Evolutionary conservation across 2,329 filamentous ascomycete genomes (phyloP), one percentile per base, ranked within the genome.

Genomic region (Colletotrichum abscissum): DNA sequence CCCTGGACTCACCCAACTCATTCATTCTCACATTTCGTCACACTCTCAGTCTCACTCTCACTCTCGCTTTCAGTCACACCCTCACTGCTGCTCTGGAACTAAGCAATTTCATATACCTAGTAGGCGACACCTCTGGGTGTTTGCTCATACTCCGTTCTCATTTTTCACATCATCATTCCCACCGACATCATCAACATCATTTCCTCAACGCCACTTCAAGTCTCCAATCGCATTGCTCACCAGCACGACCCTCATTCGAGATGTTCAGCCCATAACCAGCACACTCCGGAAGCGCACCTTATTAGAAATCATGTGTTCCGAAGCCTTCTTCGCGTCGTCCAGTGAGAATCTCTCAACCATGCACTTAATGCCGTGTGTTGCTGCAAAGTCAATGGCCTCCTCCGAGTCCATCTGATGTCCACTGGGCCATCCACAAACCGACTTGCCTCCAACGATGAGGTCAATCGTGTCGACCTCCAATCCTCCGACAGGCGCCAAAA

Each of bases 301-400:
- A 33, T 84, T 84, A 0, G 81, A 81, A 3, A 77, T 22, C 59
- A 86, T 79, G 70, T 80, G 80, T 35, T 87, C 83, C 11, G 87
- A 80, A 0, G 88, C 88, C 71, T 85, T 80, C 22, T 84, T 79
- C 0, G 83, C 84, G 49, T 90, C 84, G 0, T 80, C 86, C 71
- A 95, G 83, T 0, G 90, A 86, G 78, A 90, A 94, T 77, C 85
- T 90, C 85, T 94, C 89, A 33, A 92, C 83, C 80, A 93, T 85
- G 64, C 92, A 92, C 81, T 89, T 88, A 75, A 95, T 87, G 5
- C 85, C 85, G 76, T 94, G 90, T 19, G 85, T 81, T 72, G 86
- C 83, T 0, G 92, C 88, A 78, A 95, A 95, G 3, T 85, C 85
- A 64, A 95, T 87, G 73, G 93, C 92, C 76, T 93, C 90, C 77